These are phyloP conservation scores for Lecanicillium sp. DNA, from an alignment of 2,329 filamentous ascomycete genomes.

Conservation along the genomic window DNA sequence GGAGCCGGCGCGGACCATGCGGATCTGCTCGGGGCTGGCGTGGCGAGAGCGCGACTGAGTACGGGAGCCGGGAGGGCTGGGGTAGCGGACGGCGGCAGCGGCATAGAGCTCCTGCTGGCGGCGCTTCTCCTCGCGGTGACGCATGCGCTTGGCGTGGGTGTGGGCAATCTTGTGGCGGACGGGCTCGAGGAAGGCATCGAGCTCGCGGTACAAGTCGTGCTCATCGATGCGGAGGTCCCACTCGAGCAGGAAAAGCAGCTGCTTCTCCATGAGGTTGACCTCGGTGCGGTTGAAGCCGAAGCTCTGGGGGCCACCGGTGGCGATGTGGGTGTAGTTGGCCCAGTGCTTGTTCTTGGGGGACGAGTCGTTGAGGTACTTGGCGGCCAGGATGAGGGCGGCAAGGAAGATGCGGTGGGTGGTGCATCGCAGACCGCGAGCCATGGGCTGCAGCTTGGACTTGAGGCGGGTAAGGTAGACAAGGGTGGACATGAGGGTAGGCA, in stretches of 20 bases:
- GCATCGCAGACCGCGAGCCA: conserved; percentile 93
- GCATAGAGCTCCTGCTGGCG: conserved; percentile 29
- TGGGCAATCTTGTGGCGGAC: conserved; percentile 57
- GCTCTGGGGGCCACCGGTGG: conserved; percentile 47
- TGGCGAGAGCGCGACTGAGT: conserved; percentile 34
- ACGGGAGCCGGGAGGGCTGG: conserved; percentile 39
- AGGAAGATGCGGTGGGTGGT: conserved; percentile 98
- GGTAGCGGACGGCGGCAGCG: conserved; percentile 25
- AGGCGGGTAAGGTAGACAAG: conserved; percentile 88
- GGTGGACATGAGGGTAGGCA: conserved; percentile 93
- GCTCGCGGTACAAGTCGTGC: conserved; percentile 77
- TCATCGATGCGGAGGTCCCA: conserved; percentile 87
- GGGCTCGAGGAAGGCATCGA: conserved; percentile 82
- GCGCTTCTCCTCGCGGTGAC: conserved; percentile 38
- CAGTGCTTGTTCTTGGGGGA: conserved; percentile 99
- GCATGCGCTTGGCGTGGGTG: conserved; percentile 41
- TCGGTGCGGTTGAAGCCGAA: conserved; percentile 93
- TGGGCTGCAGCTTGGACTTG: conserved; percentile 76
- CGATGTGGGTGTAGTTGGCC: conserved; percentile 85
- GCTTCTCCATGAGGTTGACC: conserved; percentile 99
- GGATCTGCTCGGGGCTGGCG: conserved; percentile 31
- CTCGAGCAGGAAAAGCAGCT: conserved; percentile 87
- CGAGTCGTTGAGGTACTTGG: conserved; percentile 98
- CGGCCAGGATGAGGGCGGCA: conserved; percentile 73
- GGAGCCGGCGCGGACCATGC: conserved; percentile 29